Evolutionary conservation across 2,329 filamentous ascomycete genomes (phyloP), one percentile per base, ranked within the genome.

Genomic region (Monosporascus sp.): DNA sequence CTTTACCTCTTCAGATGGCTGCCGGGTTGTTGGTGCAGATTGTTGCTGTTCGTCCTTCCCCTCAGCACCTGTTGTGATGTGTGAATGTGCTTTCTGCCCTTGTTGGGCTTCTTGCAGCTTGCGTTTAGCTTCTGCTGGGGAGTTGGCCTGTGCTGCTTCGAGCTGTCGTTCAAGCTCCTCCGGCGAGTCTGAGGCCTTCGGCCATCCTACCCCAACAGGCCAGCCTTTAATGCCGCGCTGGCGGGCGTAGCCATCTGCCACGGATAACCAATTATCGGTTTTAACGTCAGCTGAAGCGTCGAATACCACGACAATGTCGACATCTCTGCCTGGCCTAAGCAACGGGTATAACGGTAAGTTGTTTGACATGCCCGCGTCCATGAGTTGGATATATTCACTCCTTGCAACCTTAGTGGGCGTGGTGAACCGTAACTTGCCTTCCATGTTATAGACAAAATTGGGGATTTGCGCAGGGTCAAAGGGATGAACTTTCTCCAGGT

Each of bases 341-440:
- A 97, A 80, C 0, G 94, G 94, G 67, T 99, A 99, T 43, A 97
- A 92, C 2, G 94, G 94, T 8, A 99, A 77, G 65, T 99, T 99
- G 68, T 99, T 97, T 59, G 89, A 95, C 94, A 99, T 99, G 49
- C 94, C 94, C 2, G 94, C 92, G 69, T 99, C 94, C 92, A 97
- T 97, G 17, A 93, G 79, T 58, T 89, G 86, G 18, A 93, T 78
- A 67, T 96, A 87, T 45, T 85, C 78, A 15, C 78, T 79, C 18
- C 82, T 76, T 62, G 89, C 85, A 39, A 96, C 82, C 53, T 83
- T 90, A 35, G 86, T 82, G 0, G 94, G 91, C n/a, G 87, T 88
- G 0, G 89, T 89, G 1, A 81, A 71, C 1, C 90, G 88, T 6
- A 99, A 76, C 55, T 82, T 78, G 14, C 82, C 85, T 61, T 88